Base-by-base conservation (phyloP, 768 basidiomycete genomes). In the Strobilomyces dryophilus region DNA sequence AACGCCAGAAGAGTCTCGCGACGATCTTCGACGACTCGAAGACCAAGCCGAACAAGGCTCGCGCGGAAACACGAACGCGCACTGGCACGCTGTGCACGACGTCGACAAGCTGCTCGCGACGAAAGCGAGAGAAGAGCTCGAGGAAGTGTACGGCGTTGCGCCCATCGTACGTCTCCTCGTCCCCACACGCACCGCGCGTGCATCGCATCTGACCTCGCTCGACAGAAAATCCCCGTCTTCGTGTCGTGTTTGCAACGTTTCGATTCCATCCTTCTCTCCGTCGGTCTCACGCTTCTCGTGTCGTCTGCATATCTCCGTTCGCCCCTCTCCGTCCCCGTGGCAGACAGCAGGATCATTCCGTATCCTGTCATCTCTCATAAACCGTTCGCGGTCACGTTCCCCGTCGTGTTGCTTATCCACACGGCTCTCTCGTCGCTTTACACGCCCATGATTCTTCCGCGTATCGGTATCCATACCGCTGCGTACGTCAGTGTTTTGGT, bases 71-170 rank as follows among this genome's bases (percentile, higher is more conserved):
- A 41, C 52, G 29, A 47, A 37, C 17, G 49, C 60, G 3, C 53
- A 69, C 51, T 43, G 59, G 35, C 80, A 79, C 51, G 75, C 88
- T 31, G 84, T 89, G 53, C 72, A 76, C 39, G 86, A 90, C 64
- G 71, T 92, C 32, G 83, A 89, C 26, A 74, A 80, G 63, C 69
- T 92, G 21, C 65, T 89, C 37, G 72, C 76, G 2, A 66, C 89
- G 49, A 85, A 84, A 61, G 76, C 74, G 18, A 73, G 89, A 39
- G 84, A 88, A 63, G 91, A 92, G 53, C 68, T 93, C 36, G 90
- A 92, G 64, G 81, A 83, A 45, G 76, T 90, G 6, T 92, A 89
- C 61, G 90, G 90, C 2, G 68, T 87, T n/a, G 86, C 91, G 3
- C 75, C 86, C 36, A 82, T 92, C 43, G 88, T 90, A 67, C 58